Conservation (phyloP, 306 rosid genomes). For the Rosa chinensis region DNA sequence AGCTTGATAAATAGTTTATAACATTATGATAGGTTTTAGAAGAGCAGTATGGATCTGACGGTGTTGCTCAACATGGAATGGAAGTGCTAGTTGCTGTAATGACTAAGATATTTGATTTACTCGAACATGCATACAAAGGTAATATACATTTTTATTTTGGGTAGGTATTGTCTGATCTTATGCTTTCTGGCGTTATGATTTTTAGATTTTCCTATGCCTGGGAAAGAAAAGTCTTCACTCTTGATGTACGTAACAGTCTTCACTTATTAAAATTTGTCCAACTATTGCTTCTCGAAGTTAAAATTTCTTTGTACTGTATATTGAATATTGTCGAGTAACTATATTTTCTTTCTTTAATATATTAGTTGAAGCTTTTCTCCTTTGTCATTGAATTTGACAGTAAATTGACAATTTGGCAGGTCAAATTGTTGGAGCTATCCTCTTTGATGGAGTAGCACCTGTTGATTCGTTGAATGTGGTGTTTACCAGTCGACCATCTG, state of each 20-base stretch:
- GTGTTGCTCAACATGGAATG: slow-evolving; percentile 53
- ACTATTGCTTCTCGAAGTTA: background rate
- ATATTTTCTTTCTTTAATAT: background rate
- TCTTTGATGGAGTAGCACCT: slow-evolving; percentile 41
- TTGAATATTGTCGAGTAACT: background rate
- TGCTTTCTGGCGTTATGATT: slow-evolving; percentile 10
- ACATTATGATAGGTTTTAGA: slow-evolving; percentile 52
- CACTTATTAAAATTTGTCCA: background rate
- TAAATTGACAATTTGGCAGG: slow-evolving; percentile 53
- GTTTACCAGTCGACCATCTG: slow-evolving; percentile 47
- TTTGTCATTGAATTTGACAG: slow-evolving; percentile 12
- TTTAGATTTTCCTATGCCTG: background rate
- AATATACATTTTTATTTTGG: slow-evolving; percentile 26
- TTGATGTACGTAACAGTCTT: no score
- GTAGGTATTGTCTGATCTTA: slow-evolving; percentile 15
- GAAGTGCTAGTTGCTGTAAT: slow-evolving; percentile 55
- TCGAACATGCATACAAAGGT: slow-evolving; percentile 78
- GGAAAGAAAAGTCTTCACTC: slow-evolving; percentile 2
- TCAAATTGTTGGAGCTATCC: slow-evolving; percentile 87
- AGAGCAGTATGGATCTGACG: slow-evolving; percentile 61
- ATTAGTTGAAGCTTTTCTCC: slow-evolving; percentile 4
- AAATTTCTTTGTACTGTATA: background rate
- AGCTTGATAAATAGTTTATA: background rate
- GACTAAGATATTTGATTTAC: slow-evolving; percentile 58
- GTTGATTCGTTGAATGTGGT: slow-evolving; percentile 53